A percentile compares a stretch with the other conserved stretches of the same genome.
These are phyloP conservation scores for Wolfiporia cocos DNA, from an alignment of 1,284 basidiomycete genomes.

Conservation along the genomic window DNA sequence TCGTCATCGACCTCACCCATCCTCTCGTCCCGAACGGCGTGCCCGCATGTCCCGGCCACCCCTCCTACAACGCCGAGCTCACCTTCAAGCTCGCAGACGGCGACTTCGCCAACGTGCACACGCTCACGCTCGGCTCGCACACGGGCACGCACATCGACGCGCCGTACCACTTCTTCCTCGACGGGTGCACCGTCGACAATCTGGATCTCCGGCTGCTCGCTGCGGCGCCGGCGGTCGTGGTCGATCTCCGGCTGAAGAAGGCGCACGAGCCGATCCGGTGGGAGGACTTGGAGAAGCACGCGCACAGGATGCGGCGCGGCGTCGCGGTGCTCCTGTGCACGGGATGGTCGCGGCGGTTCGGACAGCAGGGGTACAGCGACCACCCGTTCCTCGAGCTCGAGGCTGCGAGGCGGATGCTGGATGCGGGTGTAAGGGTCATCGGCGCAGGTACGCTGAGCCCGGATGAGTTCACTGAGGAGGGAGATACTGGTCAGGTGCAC, in stretches of 20 bases:
- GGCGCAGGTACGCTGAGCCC: slow-evolving; percentile 62
- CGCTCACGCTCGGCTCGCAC: slow-evolving; percentile 48
- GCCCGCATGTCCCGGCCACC: slow-evolving; percentile 53
- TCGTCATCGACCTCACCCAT: slow-evolving; percentile 49
- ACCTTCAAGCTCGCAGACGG: slow-evolving; percentile 14
- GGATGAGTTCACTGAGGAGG: slow-evolving; percentile 43
- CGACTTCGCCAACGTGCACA: slow-evolving; percentile 44
- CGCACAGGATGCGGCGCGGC: slow-evolving; percentile 23
- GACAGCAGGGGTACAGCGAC: slow-evolving; percentile 39
- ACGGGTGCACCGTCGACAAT: slow-evolving; percentile 47
- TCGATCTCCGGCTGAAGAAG: slow-evolving; percentile 20
- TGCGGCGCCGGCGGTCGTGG: slow-evolving; percentile 41
- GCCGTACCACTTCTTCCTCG: slow-evolving; percentile 57
- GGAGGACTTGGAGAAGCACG: slow-evolving; percentile 15
- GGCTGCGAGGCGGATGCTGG: slow-evolving; percentile 43
- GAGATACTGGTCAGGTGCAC: slow-evolving; percentile 42
- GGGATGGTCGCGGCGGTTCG: slow-evolving; percentile 56
- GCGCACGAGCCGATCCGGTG: slow-evolving; percentile 16
- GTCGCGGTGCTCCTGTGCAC: slow-evolving; percentile 48
- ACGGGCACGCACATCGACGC: slow-evolving; percentile 69
- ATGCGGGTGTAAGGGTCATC: slow-evolving; percentile 46
- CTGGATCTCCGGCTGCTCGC: slow-evolving; percentile 47
- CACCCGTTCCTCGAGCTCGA: slow-evolving; percentile 57
- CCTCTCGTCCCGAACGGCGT: slow-evolving; percentile 32
- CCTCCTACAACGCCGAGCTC: slow-evolving; percentile 31